Conservation (phyloP, 2,329 filamentous ascomycete species). For the Monosporascus sp. region DNA sequence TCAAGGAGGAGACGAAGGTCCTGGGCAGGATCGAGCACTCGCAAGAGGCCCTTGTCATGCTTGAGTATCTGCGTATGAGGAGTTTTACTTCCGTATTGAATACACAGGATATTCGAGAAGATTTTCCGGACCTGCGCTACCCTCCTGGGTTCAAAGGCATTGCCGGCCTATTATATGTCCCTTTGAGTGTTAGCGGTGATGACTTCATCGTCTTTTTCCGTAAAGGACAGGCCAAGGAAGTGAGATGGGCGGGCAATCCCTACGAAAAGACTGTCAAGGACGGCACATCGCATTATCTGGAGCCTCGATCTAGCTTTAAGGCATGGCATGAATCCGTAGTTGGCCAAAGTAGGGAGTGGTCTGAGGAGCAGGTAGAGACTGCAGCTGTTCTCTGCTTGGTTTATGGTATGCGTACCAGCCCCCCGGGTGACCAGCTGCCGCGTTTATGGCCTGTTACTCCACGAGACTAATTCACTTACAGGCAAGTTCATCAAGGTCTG, state of each 20-base stretch:
- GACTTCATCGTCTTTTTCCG: slow-evolving; percentile 93
- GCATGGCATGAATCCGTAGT: slow-evolving; percentile 76
- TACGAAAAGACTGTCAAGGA: slow-evolving; percentile 73
- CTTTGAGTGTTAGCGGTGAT: slow-evolving; percentile 65
- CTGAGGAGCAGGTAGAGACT: slow-evolving; percentile 82
- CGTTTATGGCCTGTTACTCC: neutral
- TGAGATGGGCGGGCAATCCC: slow-evolving; percentile 82
- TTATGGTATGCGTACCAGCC: slow-evolving; percentile 54
- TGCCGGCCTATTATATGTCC: slow-evolving; percentile 76
- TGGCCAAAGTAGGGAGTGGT: slow-evolving; percentile 82
- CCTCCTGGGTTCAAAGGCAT: slow-evolving; percentile 72
- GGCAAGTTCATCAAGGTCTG: slow-evolving; percentile 84
- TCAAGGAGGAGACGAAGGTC: slow-evolving; percentile 83
- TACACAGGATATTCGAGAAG: slow-evolving; percentile 67
- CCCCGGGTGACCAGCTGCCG: neutral
- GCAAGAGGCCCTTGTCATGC: slow-evolving; percentile 76
- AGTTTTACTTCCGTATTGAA: slow-evolving; percentile 69
- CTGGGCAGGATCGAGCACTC: slow-evolving; percentile 68
- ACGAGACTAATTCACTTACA: slow-evolving; percentile 7
- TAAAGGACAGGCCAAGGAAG: slow-evolving; percentile 67
- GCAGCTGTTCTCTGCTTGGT: slow-evolving; percentile 82
- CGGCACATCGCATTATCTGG: slow-evolving; percentile 67
- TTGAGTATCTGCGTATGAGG: slow-evolving; percentile 78
- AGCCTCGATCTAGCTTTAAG: slow-evolving; percentile 75
- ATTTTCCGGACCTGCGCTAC: slow-evolving; percentile 79